Evolutionary conservation across 2,329 filamentous ascomycete species (phyloP), one percentile per base, ranked within the genome.

Genomic region (Penicillium sp.): DNA sequence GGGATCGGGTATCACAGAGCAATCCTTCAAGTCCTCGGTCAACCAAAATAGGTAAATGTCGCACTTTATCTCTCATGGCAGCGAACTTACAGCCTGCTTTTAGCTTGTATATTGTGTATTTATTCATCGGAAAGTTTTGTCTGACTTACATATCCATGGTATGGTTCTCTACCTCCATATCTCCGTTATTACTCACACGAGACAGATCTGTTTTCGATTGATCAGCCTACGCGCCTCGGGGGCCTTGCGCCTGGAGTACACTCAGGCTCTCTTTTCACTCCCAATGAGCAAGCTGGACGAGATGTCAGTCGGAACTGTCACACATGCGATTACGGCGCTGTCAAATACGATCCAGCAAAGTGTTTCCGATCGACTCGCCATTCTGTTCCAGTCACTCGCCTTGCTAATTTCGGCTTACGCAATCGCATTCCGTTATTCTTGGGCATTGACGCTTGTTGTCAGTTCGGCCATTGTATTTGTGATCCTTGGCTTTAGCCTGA

Each of bases 51-150:
- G 31, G 56, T 60, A 32, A 47, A 42, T 5, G 44, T 11, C 16
- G 1, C 20, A 14, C 10, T 34, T 1, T 2, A 8, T 26, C 18
- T 3, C 18, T 26, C 13, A 18, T 46, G 18, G 1, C 14, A 46
- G 29, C 18, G 1, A 34, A 13, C 5, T 32, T 6, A n/a, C 34
- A 44, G 11, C 11, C 32, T 49, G 9, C 14, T 45, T 50, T 4
- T 26, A 84, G 82, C 7, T 66, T 83, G n/a, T 82, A 78, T 59
- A 83, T 85, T 57, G 72, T 85, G 14, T 85, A 84, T 63, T 73
- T 86, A 1, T 85, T 85, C 58, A 71, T 83, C 20, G 82, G 71
- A 14, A 82, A 82, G 53, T 81, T 85, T 38, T 61, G 74, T 4
- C 68, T 85, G n/a, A 79, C 77, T 0, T 85, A 85, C 58, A 63